phyloP scores from a whole-genome alignment of 139 green algal genomes.

The Tetraselmis chui region DNA sequence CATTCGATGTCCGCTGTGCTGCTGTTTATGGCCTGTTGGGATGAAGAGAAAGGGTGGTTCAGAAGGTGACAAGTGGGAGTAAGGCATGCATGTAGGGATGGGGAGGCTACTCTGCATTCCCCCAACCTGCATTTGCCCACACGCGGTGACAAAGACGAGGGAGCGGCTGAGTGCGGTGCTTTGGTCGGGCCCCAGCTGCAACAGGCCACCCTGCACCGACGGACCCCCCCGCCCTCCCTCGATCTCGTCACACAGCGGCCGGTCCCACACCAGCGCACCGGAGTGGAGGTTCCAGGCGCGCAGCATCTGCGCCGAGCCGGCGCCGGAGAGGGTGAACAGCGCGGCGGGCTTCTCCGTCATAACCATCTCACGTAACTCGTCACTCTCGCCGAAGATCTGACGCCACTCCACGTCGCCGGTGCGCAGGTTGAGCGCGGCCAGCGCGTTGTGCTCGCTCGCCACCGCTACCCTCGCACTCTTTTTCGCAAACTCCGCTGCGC shows the following conservation, averaged over 20 bases:
- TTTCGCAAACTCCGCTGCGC: constrained; percentile 23
- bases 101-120: no score
- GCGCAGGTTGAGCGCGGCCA: constrained; percentile 46
- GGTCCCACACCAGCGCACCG: constrained; percentile 41
- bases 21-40: neutral
- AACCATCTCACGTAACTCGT: neutral
- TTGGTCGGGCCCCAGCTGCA: neutral
- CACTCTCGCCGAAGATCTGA: constrained; percentile 20
- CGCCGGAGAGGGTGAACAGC: constrained; percentile 25
- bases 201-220: neutral
- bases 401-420: constrained; percentile 61
- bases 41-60: no score
- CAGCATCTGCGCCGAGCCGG: constrained; percentile 19
- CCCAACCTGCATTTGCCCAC: neutral
- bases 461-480: constrained; percentile 34
- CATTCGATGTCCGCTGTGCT: neutral
- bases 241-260: neutral
- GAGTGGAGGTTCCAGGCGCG: constrained; percentile 36
- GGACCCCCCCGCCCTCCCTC: neutral
- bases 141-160: neutral
- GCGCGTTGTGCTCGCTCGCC: constrained; percentile 31
- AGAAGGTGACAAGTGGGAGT: no score
- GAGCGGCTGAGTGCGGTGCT: neutral
- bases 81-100: no score
- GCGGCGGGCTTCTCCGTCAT: constrained; percentile 13